A percentile compares a stretch with the other conserved stretches of the same genome.
These are phyloP conservation scores for Cicer judaicum DNA, from an alignment of 306 rosid species.

Conservation along the genomic window DNA sequence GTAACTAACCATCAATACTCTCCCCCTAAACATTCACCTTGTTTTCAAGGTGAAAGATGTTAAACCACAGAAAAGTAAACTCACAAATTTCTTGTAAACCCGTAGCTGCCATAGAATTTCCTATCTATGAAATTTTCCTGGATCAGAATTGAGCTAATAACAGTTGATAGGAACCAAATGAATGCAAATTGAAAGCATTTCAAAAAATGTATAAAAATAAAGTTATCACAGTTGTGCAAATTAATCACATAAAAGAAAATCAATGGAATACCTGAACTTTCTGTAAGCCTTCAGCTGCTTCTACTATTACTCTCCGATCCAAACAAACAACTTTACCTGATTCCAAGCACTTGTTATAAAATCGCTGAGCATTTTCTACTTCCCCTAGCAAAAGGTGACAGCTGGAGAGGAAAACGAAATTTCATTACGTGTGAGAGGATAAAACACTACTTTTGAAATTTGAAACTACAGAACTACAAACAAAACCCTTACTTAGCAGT, in stretches of 20 bases:
- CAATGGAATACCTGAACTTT: constrained; percentile 77
- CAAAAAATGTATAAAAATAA: constrained; percentile 22
- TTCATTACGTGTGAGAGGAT: not conserved
- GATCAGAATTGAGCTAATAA: not conserved
- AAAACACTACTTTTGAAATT: constrained; percentile 26
- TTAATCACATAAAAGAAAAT: constrained; percentile 36
- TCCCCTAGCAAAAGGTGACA: constrained; percentile 93
- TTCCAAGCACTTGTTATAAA: constrained; percentile 68
- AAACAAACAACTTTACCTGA: constrained; percentile 69
- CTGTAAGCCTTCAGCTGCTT: constrained; percentile 86
- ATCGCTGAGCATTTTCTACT: constrained; percentile 62
- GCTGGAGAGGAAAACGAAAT: constrained; percentile 54
- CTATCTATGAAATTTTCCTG: not conserved
- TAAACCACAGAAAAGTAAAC: not conserved
- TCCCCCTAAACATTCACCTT: constrained; percentile 2
- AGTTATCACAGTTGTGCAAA: constrained; percentile 29
- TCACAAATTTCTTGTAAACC: not conserved
- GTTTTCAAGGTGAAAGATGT: constrained; percentile 5
- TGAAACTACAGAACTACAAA: constrained; percentile 33
- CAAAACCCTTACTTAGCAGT: constrained; percentile 76
- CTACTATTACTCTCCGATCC: constrained; percentile 79
- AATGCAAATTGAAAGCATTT: constrained; percentile 4
- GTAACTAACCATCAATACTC: not conserved
- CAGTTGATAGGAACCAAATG: not conserved
- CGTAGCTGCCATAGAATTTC: not conserved